These are phyloP conservation scores for Aspergillus amoenus DNA, from an alignment of 2,329 filamentous ascomycete species.

Conservation along the genomic window DNA sequence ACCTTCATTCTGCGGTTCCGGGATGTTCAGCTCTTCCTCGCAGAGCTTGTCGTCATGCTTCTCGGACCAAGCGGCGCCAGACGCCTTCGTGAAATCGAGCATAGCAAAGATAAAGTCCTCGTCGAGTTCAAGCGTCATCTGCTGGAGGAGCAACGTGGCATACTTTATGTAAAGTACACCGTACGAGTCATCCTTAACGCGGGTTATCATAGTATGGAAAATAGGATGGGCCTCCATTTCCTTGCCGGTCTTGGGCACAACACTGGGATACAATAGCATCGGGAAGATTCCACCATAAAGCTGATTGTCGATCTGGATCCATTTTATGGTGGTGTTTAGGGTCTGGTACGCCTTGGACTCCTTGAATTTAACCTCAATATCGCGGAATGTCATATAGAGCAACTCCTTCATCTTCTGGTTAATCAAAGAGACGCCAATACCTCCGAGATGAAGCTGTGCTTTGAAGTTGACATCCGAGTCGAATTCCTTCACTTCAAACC, in stretches of 20 bases:
- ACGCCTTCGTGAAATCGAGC: slow-evolving; percentile 90
- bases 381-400: slow-evolving; percentile 88
- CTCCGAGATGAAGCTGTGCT: slow-evolving; percentile 82
- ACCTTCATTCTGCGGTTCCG: slow-evolving; percentile 82
- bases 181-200: slow-evolving; percentile 97
- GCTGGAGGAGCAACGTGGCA: slow-evolving; percentile 86
- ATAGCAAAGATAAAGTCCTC: slow-evolving; percentile 98
- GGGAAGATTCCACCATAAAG: slow-evolving; percentile 98
- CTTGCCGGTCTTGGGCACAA: slow-evolving; percentile 93
- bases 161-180: slow-evolving; percentile 99
- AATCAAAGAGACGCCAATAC: slow-evolving; percentile 88
- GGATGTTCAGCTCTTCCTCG: slow-evolving; percentile 86
- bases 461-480: slow-evolving; percentile 86
- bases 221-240: slow-evolving; percentile 97
- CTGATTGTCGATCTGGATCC: slow-evolving; percentile 99
- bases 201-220: slow-evolving; percentile 84
- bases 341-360: slow-evolving; percentile 96
- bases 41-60: slow-evolving; percentile 82
- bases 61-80: slow-evolving; percentile 83
- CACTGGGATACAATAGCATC: slow-evolving; percentile 93
- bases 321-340: slow-evolving; percentile 85
- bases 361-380: slow-evolving; percentile 85
- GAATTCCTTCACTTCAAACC: slow-evolving; percentile 91
- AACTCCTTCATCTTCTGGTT: slow-evolving; percentile 90
- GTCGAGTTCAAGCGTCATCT: slow-evolving; percentile 97